A percentile compares a stretch with the other conserved stretches of the same genome.
Conservation (phyloP, 306 rosid species). For the Castanea sativa region DNA sequence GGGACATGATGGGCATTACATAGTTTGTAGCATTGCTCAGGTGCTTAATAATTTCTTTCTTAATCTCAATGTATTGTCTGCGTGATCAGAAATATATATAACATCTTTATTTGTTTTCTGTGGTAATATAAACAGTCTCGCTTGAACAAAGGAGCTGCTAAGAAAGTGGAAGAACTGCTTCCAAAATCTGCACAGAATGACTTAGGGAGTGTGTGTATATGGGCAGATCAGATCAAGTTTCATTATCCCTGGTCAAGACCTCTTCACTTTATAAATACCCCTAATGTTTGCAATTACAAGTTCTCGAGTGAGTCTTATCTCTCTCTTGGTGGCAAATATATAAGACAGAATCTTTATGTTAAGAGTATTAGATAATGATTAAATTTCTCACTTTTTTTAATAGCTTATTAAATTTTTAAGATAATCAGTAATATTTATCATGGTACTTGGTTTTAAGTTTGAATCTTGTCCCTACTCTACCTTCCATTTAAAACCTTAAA, state of each 20-base stretch:
- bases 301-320: conserved; percentile 39
- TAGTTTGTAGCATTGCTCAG: conserved; percentile 75
- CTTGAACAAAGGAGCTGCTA: conserved; percentile 47
- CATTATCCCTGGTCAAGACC: conserved; percentile 70
- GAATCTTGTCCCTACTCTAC: too few species aligned
- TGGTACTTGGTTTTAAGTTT: too few species aligned
- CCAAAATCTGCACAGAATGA: conserved; percentile 54
- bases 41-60: conserved; percentile 11
- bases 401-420: not conserved
- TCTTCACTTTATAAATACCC: conserved; percentile 76
- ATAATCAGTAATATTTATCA: not conserved
- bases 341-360: too few species aligned
- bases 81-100: not conserved
- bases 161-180: conserved; percentile 61
- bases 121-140: conserved; percentile 40
- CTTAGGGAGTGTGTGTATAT: conserved; percentile 55
- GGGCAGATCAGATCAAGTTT: conserved; percentile 68
- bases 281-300: conserved; percentile 59
- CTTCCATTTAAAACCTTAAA: too few species aligned
- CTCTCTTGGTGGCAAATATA: not conserved
- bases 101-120: not conserved
- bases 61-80: not conserved
- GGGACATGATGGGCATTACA: conserved; percentile 73
- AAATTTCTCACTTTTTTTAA: not conserved
- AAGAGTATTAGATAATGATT: too few species aligned